phyloP scores from a whole-genome alignment of 495 filamentous ascomycete genomes.

The Xylaria cubensis region DNA sequence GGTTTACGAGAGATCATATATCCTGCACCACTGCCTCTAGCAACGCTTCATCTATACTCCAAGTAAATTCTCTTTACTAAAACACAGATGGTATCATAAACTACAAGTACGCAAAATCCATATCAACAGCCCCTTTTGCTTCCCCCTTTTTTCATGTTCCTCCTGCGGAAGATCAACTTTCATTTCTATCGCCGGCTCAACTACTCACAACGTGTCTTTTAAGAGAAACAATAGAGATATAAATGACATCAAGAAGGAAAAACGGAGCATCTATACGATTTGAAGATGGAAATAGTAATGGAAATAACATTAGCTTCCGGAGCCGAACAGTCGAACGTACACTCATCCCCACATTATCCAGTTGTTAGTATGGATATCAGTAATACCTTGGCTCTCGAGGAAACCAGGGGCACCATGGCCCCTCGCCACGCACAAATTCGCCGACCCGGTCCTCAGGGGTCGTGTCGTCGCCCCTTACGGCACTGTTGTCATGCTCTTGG shows the following conservation, averaged over 20 bases:
- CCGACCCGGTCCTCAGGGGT: neutral
- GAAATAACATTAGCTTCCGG: neutral
- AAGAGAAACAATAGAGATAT: neutral
- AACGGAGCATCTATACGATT: neutral
- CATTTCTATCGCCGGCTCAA: neutral
- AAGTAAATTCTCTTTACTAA: neutral
- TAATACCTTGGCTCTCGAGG: neutral
- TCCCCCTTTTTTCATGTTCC: neutral
- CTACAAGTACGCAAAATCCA: neutral
- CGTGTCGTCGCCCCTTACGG: neutral
- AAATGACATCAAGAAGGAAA: neutral
- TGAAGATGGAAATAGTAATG: neutral
- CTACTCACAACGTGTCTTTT: neutral
- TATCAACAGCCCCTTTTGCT: neutral
- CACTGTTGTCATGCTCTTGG: neutral
- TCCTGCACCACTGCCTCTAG: neutral
- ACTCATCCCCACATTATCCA: neutral
- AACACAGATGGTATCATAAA: neutral
- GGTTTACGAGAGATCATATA: neutral
- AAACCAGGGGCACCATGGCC: constrained; percentile 12
- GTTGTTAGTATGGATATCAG: neutral
- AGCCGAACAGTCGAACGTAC: neutral
- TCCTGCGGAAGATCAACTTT: neutral
- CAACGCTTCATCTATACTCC: neutral
- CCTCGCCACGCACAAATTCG: neutral